These are phyloP conservation scores for Onygena corvina DNA, from an alignment of 2,329 filamentous ascomycete species.

Conservation along the genomic window DNA sequence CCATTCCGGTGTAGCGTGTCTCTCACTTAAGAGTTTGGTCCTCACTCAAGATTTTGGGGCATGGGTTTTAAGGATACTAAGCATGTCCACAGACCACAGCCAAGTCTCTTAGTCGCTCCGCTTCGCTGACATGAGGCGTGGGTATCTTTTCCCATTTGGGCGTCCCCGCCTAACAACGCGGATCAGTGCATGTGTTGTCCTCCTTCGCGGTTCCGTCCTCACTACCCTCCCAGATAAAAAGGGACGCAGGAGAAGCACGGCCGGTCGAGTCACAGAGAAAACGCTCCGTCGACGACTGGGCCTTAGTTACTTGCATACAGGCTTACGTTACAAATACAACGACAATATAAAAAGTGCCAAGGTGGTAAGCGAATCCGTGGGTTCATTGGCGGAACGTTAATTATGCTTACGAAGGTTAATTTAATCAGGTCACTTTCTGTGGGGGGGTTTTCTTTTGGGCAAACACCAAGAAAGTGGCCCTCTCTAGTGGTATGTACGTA, in stretches of 20 bases:
- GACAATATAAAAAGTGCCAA: conserved; percentile 3
- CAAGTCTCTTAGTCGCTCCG: conserved; percentile 4
- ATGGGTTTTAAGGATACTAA: conserved; percentile 6
- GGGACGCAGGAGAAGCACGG: neutral
- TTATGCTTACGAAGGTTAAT: conserved; percentile 8
- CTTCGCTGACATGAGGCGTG: neutral
- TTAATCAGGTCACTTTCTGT: neutral
- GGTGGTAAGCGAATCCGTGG: conserved; percentile 4
- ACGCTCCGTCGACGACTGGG: no score
- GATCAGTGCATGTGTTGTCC: conserved; percentile 3
- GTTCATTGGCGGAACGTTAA: conserved; percentile 5
- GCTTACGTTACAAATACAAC: neutral
- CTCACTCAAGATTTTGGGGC: neutral
- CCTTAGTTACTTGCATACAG: no score
- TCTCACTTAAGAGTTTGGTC: no score
- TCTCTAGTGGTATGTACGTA: no score
- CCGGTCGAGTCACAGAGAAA: no score
- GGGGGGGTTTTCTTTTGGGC: no score
- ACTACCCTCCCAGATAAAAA: neutral
- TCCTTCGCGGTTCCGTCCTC: neutral
- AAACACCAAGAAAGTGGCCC: no score
- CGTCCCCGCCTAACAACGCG: neutral
- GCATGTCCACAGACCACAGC: conserved; percentile 9
- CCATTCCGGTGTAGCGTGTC: no score
- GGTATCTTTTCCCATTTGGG: neutral